These are phyloP conservation scores for Neonectria coccinea DNA, from an alignment of 2,329 filamentous ascomycete genomes.

Conservation along the genomic window DNA sequence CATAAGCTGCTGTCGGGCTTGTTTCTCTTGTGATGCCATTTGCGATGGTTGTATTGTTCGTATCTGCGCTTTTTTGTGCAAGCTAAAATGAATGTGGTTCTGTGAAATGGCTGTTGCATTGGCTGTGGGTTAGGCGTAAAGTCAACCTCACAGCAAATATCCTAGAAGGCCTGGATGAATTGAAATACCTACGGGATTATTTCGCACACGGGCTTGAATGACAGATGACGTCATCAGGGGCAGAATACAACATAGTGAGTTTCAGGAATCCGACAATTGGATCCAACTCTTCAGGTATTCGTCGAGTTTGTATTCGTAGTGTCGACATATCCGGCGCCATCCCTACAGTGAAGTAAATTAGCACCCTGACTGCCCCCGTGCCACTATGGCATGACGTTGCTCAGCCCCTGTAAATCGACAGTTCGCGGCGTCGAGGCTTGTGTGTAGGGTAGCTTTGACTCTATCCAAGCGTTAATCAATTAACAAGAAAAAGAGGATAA, in stretches of 20 bases:
- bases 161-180: not conserved
- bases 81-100: not conserved
- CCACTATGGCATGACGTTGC: too few relatives aligned
- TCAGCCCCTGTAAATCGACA: not conserved
- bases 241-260: not conserved
- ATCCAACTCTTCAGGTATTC: not conserved
- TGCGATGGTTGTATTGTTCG: not conserved
- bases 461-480: too few relatives aligned
- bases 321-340: too few relatives aligned
- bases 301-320: too few relatives aligned
- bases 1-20: not conserved
- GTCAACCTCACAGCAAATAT: too few relatives aligned
- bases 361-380: too few relatives aligned
- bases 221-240: not conserved
- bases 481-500: too few relatives aligned
- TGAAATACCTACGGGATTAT: not conserved
- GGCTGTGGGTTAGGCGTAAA: not conserved
- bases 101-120: not conserved
- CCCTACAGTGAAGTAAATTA: too few relatives aligned
- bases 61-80: not conserved
- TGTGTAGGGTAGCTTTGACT: not conserved
- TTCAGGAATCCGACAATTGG: not conserved
- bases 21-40: constrained; percentile 1
- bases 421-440: too few relatives aligned
- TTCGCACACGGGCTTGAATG: too few relatives aligned